Evolutionary conservation across 2,329 filamentous ascomycete species (phyloP), one percentile per base, ranked within the genome.

Genomic region (Neofusicoccum laricinum): DNA sequence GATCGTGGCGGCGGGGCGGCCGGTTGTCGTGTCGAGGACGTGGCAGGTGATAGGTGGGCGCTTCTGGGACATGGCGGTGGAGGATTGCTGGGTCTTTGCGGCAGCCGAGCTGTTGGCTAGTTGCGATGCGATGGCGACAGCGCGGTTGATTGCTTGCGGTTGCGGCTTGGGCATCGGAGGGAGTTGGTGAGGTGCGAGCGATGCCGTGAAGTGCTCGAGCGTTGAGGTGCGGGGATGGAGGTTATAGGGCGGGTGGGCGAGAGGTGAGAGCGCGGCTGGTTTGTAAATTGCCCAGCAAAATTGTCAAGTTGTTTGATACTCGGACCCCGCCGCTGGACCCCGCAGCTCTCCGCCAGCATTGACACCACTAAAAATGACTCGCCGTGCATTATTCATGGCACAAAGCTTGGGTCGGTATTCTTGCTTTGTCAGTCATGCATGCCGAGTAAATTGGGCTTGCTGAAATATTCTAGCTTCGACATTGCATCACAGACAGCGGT

Each of bases 21-120:
- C 91, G 66, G 85, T 80, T n/a, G 87, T 85, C 11, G 91, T 94
- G 82, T 95, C 90, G 75, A 95, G 90, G 77, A 93, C 86, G 82
- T 95, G 91, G 82, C 91, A 94, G 76, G 91, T 94, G 72, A 95
- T 94, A 73, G 86, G 86, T 69, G 75, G 82, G 45, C 62, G 62
- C 51, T 64, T 43, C 17, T 63, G 61, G 48, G 61, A 38, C 55
- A 59, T 59, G 55, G 55, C 55, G 55, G 55, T 59, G 55, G 55
- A 59, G 40, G 55, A 15, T 46, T 34, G 55, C 12, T 59, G 55
- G 25, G 55, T 4, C 17, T 46, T 25, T 46, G 41, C 30, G n/a
- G 55, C 41, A 25, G 55, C 55, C 41, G 55, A 59, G n/a, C n/a
- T 45, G 41, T 59, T 46, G 40, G 55, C 55, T 45, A 59, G 17